Base-by-base conservation (phyloP, 2,329 filamentous ascomycete genomes). In the Trichoderma afroharzianum region DNA sequence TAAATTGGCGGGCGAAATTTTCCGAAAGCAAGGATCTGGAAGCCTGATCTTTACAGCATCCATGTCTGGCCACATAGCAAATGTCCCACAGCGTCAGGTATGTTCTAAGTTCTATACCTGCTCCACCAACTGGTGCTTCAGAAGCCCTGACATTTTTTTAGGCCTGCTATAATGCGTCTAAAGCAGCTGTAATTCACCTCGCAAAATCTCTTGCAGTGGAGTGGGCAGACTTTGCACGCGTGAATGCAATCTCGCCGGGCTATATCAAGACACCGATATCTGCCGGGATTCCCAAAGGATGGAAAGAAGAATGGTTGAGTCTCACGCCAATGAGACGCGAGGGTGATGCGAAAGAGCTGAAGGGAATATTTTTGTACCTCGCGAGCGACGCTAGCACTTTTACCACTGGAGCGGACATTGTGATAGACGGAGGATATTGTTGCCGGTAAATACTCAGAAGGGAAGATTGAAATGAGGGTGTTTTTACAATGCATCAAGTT, bases 201-300 rank as follows among this genome's bases (percentile, higher is more conserved):
- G 78, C 80, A n/a, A 82, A 82, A 75, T 81, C 78, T 61, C 74
- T 84, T 15, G 78, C 82, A 3, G 83, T 84, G 9, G 83, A 85
- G 72, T 85, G 83, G 82, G 81, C 80, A 0, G 81, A 83, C 64
- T 82, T 79, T 30, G 80, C 79, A 57, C 77, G 82, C n/a, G 81
- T 84, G 24, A 83, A 84, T 73, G 82, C 76, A 62, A 76, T 83
- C 73, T 75, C 74, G 76, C 81, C 80, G 7, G 81, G 81, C 6
- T 82, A 82, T 70, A 81, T 82, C 47, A 80, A 81, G 61, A 82
- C 80, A 6, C 76, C 74, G 15, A 81, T 81, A 36, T 80, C 76
- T 53, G 79, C 75, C 5, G 78, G 78, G 47, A 79, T 78, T 36
- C 75, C 78, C 0, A 79, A 78, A 63, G 78, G 79, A 73, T 78